Percentiles rank a stretch among this genome's conserved stretches.
phyloP scores from a whole-genome alignment of 1,284 basidiomycete genomes.

The Tilletia setariae region DNA sequence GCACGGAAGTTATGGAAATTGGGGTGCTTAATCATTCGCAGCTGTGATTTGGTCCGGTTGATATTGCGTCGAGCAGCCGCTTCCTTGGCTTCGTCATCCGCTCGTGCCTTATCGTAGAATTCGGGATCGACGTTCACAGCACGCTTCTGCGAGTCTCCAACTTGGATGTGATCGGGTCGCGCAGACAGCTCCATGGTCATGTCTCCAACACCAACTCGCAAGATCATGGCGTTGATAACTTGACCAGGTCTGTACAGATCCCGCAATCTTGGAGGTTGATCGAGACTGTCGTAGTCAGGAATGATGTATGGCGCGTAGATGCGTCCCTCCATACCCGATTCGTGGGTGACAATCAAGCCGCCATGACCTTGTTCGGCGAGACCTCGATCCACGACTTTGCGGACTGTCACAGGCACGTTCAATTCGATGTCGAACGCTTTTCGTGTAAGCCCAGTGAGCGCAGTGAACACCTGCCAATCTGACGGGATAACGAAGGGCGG shows the following conservation, averaged over 20 bases:
- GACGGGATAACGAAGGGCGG: constrained; percentile 67
- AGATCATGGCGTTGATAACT: constrained; percentile 76
- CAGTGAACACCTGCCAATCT: constrained; percentile 81
- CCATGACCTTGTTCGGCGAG: neutral
- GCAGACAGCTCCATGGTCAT: constrained; percentile 76
- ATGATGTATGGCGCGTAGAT: constrained; percentile 46
- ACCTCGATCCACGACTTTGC: constrained; percentile 60
- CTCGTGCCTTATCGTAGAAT: constrained; percentile 68
- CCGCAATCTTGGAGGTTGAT: constrained; percentile 27
- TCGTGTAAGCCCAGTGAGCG: constrained; percentile 89
- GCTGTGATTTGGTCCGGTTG: constrained; percentile 66
- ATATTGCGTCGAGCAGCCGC: constrained; percentile 75
- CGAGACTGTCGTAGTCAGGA: constrained; percentile 17
- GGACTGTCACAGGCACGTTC: constrained; percentile 74
- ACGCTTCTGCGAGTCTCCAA: constrained; percentile 67
- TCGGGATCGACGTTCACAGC: constrained; percentile 64
- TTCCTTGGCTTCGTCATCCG: constrained; percentile 67
- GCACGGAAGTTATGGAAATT: constrained; percentile 97
- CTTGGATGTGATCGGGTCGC: constrained; percentile 67
- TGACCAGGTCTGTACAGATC: constrained; percentile 61
- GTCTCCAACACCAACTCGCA: constrained; percentile 65
- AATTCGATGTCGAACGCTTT: constrained; percentile 74
- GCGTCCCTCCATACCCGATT: constrained; percentile 70
- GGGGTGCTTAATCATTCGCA: constrained; percentile 89
- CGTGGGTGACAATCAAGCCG: constrained; percentile 68